Evolutionary conservation across 495 filamentous ascomycete genomes (phyloP).

Genomic region (Hyaloscypha bicolor): DNA sequence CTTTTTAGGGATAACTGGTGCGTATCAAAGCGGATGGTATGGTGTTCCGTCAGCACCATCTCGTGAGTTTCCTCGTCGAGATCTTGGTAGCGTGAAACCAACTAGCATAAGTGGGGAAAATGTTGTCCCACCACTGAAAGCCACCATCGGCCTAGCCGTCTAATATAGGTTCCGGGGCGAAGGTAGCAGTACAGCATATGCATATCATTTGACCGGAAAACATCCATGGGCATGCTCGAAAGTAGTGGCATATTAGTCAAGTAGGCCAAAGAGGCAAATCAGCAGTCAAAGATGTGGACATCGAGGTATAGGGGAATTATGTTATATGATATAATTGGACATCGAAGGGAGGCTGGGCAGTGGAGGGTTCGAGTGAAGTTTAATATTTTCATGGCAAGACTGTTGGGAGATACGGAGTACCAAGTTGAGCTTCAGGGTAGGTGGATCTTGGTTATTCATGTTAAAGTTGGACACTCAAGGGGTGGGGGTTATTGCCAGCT

Average conservation of each 20-base stretch:
- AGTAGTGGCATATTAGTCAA: constrained; percentile 1
- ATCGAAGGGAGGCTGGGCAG: too few species aligned
- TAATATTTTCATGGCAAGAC: too few species aligned
- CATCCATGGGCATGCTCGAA: neutral
- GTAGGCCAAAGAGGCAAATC: neutral
- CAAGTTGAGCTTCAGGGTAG: too few species aligned
- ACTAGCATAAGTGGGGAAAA: neutral
- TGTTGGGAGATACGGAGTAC: too few species aligned
- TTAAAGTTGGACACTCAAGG: too few species aligned
- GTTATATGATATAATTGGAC: too few species aligned
- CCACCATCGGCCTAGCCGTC: neutral
- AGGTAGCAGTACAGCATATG: constrained; percentile 7
- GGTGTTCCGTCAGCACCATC: neutral
- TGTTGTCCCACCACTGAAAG: neutral
- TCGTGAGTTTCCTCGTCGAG: neutral
- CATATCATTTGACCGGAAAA: constrained; percentile 24
- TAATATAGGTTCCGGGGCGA: neutral
- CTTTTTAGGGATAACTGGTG: neutral
- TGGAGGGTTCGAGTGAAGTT: too few species aligned
- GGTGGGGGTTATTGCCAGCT: too few species aligned
- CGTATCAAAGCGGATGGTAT: neutral
- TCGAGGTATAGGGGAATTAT: too few species aligned
- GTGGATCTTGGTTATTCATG: too few species aligned
- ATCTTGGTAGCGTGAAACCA: constrained; percentile 1
- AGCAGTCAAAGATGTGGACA: constrained; percentile 2